Evolutionary conservation across 345 rosid genomes (phyloP), one percentile per base, ranked within the genome.

Genomic region (Pugionium cornutum): DNA sequence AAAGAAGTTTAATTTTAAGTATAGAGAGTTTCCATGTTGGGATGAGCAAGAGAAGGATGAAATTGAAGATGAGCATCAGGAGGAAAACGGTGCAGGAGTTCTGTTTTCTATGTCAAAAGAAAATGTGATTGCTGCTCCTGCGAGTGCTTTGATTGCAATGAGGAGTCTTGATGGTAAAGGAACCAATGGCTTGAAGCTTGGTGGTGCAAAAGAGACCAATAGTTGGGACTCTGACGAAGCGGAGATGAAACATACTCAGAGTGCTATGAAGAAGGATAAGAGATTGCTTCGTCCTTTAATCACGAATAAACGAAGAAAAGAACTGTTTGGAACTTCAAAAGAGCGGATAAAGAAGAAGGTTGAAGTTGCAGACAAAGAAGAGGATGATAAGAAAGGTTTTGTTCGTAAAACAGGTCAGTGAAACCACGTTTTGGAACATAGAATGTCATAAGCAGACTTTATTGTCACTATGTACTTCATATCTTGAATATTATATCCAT

Each of bases 1-100:
- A 0, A 91, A 89, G 82, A 88, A 82, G 86, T 88, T 95, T 36
- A 91, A 87, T 79, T 89, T 87, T 64, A 89, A 77, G 95, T 75
- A 69, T 37, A 64, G 75, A 37, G 78, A 75, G 79, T 75, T 94
- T 82, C 96, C 95, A 0, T 82, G 89, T 45, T 95, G 99, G 98
- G 89, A 89, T 70, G 88, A 84, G 67, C 66, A 81, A 54, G 77
- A 61, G 34, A 66, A 51, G 36, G 66, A 62, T 42, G 70, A 64
- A 27, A 53, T 68, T 30, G 95, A 82, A 27, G 77, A 74, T 51
- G 83, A 77, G 76, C 89, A 84, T 62, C 73, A 53, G 64, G 77
- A 67, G 44, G 64, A 74, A 7, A 45, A 74, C 50, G 99, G 98
- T 75, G 97, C 96, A 0, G 96, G 94, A 1, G 88, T 81, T 43